Evolutionary conservation across 768 basidiomycete genomes (phyloP).

Genomic region (Glaciozyma martinii): DNA sequence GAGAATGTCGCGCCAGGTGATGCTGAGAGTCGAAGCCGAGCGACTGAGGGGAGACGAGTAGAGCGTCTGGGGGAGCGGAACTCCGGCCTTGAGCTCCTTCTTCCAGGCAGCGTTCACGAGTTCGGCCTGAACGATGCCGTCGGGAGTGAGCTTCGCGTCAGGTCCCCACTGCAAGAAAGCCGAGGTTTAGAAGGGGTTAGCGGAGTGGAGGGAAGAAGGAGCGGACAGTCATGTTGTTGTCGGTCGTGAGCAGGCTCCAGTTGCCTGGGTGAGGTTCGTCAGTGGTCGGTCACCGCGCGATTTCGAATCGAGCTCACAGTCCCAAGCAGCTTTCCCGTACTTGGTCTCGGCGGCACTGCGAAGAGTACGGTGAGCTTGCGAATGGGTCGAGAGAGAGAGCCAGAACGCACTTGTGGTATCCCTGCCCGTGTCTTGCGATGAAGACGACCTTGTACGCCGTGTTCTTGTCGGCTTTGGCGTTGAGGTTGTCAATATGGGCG

Average conservation of each 20-base stretch:
- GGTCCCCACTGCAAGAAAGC: slow-evolving; percentile 34
- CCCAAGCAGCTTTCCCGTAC: not conserved
- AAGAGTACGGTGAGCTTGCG: too few species aligned
- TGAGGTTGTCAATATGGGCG: slow-evolving; percentile 21
- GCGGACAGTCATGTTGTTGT: slow-evolving; percentile 33
- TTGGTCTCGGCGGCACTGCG: not conserved
- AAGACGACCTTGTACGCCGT: slow-evolving; percentile 33
- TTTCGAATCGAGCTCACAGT: not conserved
- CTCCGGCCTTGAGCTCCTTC: slow-evolving; percentile 3
- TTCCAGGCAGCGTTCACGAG: slow-evolving; percentile 30
- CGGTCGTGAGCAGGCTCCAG: slow-evolving; percentile 14
- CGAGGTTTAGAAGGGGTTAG: not conserved
- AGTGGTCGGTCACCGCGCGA: too few species aligned
- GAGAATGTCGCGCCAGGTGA: slow-evolving; percentile 33
- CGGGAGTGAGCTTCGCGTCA: slow-evolving; percentile 33
- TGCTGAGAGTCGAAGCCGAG: slow-evolving; percentile 29
- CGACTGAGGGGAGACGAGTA: slow-evolving; percentile 36
- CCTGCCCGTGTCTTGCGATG: not conserved
- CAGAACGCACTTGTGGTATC: not conserved
- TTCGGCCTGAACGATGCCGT: slow-evolving; percentile 30
- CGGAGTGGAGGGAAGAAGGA: too few species aligned
- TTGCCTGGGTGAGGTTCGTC: not conserved
- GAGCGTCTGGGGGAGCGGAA: slow-evolving; percentile 32
- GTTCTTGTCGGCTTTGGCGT: slow-evolving; percentile 23
- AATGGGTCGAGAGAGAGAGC: not conserved